phyloP scores from a whole-genome alignment of 345 rosid genomes.

The Conringia planisiliqua region DNA sequence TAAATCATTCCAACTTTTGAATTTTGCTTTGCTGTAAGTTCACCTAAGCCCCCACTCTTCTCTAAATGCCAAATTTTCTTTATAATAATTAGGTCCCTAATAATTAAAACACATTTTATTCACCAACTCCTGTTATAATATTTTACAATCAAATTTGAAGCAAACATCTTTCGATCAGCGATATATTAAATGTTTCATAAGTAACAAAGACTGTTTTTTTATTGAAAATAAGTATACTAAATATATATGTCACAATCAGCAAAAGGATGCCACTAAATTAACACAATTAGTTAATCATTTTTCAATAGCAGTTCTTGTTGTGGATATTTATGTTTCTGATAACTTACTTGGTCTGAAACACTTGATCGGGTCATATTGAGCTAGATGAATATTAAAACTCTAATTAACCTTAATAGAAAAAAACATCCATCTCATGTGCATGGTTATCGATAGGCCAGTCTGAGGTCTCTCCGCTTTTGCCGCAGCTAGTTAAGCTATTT shows the following conservation, averaged over 20 bases:
- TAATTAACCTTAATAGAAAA: background rate
- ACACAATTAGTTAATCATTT: background rate
- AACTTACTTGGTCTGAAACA: no score
- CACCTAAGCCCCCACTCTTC: conserved; percentile 29
- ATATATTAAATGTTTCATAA: background rate
- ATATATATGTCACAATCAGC: background rate
- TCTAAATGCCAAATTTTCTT: conserved; percentile 25
- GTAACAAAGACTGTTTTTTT: background rate
- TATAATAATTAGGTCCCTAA: background rate
- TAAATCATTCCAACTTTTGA: conserved; percentile 35
- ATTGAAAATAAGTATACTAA: background rate
- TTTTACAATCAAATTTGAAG: background rate
- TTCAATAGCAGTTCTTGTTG: background rate
- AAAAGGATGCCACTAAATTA: background rate
- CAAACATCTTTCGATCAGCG: background rate
- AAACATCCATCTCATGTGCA: conserved; percentile 2
- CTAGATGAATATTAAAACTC: no score
- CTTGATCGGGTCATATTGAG: no score
- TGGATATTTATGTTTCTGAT: background rate
- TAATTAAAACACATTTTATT: conserved; percentile 4
- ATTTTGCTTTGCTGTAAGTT: conserved; percentile 28
- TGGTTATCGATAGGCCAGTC: background rate
- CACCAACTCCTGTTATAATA: conserved; percentile 27
- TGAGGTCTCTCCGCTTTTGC: conserved; percentile 21
- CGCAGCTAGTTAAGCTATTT: conserved; percentile 20